These are phyloP conservation scores for Russula foetens DNA, from an alignment of 768 basidiomycete species.

Conservation along the genomic window DNA sequence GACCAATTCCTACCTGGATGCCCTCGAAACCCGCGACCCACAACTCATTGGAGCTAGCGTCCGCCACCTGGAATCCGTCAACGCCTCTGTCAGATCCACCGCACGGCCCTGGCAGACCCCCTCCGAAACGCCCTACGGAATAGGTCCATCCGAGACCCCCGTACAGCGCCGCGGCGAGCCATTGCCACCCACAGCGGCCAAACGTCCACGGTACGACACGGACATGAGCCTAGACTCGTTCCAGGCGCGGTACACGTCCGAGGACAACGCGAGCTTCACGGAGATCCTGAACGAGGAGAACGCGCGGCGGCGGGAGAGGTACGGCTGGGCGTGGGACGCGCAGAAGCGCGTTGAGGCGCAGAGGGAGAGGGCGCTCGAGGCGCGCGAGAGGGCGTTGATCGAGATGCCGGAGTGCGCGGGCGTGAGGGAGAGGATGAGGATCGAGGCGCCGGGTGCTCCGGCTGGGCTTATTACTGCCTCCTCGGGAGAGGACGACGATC, in stretches of 20 bases:
- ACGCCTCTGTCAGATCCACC: conserved; percentile 36
- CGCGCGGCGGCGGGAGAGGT: conserved; percentile 64
- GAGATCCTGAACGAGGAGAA: conserved; percentile 91
- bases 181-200: conserved; percentile 36
- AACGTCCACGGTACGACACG: conserved; percentile 53
- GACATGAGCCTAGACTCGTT: conserved; percentile 73
- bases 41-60: conserved; percentile 70
- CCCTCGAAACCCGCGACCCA: conserved; percentile 67
- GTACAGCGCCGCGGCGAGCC: conserved; percentile 29
- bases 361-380: conserved; percentile 56
- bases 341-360: conserved; percentile 71
- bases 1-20: conserved; percentile 79
- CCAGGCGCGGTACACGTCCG: conserved; percentile 88
- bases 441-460: conserved; percentile 47
- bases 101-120: conserved; percentile 36
- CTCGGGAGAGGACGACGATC: conserved; percentile 19
- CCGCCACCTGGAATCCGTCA: conserved; percentile 56
- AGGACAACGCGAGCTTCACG: conserved; percentile 96
- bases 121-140: conserved; percentile 57
- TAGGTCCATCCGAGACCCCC: conserved; percentile 60
- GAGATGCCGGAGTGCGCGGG: conserved; percentile 43
- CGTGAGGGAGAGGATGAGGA: conserved; percentile 57
- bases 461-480: conserved; percentile 44
- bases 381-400: conserved; percentile 61
- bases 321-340: conserved; percentile 93